Conservation (phyloP, 2,329 filamentous ascomycete genomes). For the Diaporthe citriasiana region DNA sequence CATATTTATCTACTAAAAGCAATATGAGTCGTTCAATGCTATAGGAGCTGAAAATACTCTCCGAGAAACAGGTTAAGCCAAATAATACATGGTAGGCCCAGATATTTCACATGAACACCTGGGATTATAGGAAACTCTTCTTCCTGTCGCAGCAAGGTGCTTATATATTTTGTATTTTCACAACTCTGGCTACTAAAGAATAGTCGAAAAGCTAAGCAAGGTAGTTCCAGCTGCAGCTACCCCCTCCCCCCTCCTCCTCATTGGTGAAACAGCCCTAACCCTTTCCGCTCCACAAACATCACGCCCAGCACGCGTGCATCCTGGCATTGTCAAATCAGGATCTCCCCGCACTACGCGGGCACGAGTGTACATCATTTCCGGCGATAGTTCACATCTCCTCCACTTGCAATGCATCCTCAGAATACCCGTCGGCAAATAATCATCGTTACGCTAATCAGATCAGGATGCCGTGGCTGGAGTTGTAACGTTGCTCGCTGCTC, state of each 20-base stretch:
- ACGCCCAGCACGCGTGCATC: neutral
- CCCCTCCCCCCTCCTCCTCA: neutral
- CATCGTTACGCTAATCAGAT: neutral
- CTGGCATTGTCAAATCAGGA: neutral
- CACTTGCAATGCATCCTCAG: conserved; percentile 27
- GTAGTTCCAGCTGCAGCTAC: conserved; percentile 4
- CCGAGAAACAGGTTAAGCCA: no score
- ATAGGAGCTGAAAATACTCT: no score
- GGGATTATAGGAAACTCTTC: no score
- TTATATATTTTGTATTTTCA: no score
- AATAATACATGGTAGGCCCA: no score
- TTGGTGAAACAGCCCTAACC: neutral
- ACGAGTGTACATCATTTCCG: neutral
- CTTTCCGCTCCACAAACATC: neutral
- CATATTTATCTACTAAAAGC: no score
- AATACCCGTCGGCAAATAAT: conserved; percentile 12
- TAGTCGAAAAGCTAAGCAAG: no score
- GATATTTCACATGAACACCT: no score
- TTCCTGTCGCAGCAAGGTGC: no score
- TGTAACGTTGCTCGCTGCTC: conserved; percentile 31
- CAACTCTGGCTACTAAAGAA: no score
- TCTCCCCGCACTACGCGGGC: neutral
- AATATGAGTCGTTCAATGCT: no score
- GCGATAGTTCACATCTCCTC: conserved; percentile 22
- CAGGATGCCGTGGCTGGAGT: neutral